phyloP scores from a whole-genome alignment of 805 yeast species.

The Starmera amethionina region DNA sequence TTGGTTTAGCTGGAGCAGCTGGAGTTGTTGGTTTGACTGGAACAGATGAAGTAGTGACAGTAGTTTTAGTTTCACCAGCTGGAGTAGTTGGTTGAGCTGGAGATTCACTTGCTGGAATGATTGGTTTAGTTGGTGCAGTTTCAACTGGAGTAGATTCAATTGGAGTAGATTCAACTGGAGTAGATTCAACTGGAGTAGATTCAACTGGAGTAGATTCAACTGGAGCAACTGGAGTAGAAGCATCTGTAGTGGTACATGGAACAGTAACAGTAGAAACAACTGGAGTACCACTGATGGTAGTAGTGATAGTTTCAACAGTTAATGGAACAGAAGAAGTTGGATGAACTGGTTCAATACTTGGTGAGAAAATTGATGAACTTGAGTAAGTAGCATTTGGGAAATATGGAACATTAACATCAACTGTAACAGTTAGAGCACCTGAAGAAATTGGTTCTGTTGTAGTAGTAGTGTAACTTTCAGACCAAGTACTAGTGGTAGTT shows the following conservation, averaged over 20 bases:
- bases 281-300: constrained; percentile 1
- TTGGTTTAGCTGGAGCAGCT: too few species aligned
- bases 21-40: constrained; percentile 1
- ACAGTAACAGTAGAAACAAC: background rate
- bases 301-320: constrained; percentile 1
- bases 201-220: constrained; percentile 1
- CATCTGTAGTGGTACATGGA: background rate
- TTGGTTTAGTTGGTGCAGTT: background rate
- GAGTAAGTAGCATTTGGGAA: constrained; percentile 1
- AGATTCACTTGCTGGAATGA: background rate
- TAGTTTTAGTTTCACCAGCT: too few species aligned
- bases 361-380: background rate
- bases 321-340: constrained; percentile 1
- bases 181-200: background rate
- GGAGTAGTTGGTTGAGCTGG: background rate
- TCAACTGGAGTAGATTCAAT: background rate
- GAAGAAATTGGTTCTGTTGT: constrained; percentile 1
- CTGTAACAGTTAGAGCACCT: constrained; percentile 1
- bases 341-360: background rate
- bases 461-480: constrained; percentile 1
- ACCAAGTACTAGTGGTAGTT: background rate
- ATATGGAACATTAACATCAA: background rate
- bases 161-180: background rate
- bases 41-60: too few species aligned
- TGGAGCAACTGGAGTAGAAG: background rate